These are phyloP conservation scores for Glycine soja DNA, from an alignment of 306 rosid species.

Conservation along the genomic window DNA sequence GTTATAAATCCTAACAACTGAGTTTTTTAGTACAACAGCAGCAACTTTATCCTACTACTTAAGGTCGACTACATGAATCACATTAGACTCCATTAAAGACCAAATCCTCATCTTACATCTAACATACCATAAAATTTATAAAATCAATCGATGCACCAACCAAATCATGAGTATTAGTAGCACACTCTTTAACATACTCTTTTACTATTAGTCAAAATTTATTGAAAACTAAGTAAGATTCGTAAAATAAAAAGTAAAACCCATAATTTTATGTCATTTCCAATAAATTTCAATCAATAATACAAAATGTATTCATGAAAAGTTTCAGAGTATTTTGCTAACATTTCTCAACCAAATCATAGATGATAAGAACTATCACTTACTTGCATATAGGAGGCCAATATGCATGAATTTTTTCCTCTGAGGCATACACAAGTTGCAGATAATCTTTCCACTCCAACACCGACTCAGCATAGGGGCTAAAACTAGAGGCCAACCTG, in stretches of 20 bases:
- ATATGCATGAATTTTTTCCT: constrained; percentile 44
- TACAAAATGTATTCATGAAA: neutral
- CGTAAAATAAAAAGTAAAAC: neutral
- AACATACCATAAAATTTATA: neutral
- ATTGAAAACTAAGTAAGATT: neutral
- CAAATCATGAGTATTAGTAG: neutral
- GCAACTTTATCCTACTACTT: neutral
- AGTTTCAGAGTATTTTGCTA: neutral
- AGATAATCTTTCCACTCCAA: constrained; percentile 63
- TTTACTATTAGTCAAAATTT: neutral
- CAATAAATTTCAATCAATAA: neutral
- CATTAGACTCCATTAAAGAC: neutral
- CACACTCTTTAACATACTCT: neutral
- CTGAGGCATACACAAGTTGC: constrained; percentile 50
- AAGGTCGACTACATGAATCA: neutral
- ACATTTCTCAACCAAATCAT: neutral
- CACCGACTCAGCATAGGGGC: constrained; percentile 47
- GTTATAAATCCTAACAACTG: neutral
- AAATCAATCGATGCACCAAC: neutral
- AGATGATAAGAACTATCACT: neutral
- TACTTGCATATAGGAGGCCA: constrained; percentile 58
- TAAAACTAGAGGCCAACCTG: constrained; percentile 52
- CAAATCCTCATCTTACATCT: neutral
- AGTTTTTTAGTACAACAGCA: neutral
- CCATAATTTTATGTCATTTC: no score